These are phyloP conservation scores for Yamadazyma endophytica DNA, from an alignment of 805 yeast species.

Conservation along the genomic window DNA sequence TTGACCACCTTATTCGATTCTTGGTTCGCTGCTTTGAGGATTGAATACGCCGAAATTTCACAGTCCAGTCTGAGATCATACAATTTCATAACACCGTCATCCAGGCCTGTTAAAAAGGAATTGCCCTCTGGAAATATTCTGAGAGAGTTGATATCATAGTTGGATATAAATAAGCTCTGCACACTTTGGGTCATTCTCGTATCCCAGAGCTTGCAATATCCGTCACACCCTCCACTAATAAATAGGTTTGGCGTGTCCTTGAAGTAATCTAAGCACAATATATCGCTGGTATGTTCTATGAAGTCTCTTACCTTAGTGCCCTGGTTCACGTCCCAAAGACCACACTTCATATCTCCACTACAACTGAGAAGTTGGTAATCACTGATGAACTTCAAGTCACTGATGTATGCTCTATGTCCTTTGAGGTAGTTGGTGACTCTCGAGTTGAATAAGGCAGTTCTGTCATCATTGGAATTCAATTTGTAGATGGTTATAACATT, in stretches of 20 bases:
- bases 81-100: slow-evolving; percentile 67
- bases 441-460: too few species aligned
- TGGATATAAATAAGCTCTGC: slow-evolving; percentile 51
- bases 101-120: slow-evolving; percentile 71
- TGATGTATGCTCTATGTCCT: slow-evolving; percentile 80
- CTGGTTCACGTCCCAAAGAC: slow-evolving; percentile 72
- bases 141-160: slow-evolving; percentile 58
- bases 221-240: slow-evolving; percentile 66
- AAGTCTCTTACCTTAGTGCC: slow-evolving; percentile 52
- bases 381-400: slow-evolving; percentile 65
- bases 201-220: slow-evolving; percentile 67
- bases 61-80: slow-evolving; percentile 79
- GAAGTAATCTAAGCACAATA: slow-evolving; percentile 41
- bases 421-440: too few species aligned
- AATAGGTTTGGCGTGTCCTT: slow-evolving; percentile 29
- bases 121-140: slow-evolving; percentile 67
- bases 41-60: slow-evolving; percentile 48
- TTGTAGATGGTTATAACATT: slow-evolving; percentile 72
- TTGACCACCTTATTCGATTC: slow-evolving; percentile 3
- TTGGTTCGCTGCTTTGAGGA: slow-evolving; percentile 13
- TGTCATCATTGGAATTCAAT: slow-evolving; percentile 10
- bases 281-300: slow-evolving; percentile 70
- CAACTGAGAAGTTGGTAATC: slow-evolving; percentile 58
- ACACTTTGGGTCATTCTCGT: slow-evolving; percentile 44
- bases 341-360: slow-evolving; percentile 80